Evolutionary conservation across 2,329 filamentous ascomycete genomes (phyloP).

Genomic region (Chaetoscypha palmicola): DNA sequence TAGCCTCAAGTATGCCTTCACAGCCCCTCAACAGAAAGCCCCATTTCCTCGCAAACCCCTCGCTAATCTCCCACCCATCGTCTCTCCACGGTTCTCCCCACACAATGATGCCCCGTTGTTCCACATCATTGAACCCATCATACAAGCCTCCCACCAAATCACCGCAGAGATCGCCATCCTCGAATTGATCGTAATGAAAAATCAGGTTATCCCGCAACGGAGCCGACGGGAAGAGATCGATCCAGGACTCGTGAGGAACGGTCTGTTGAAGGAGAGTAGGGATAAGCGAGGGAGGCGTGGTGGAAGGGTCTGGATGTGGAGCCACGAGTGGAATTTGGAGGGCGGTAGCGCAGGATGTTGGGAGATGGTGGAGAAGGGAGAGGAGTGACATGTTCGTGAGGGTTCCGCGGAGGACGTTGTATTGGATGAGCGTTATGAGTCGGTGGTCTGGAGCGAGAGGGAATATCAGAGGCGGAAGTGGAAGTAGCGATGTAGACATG

Average conservation of each 20-base stretch:
- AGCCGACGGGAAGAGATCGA: conserved; percentile 11
- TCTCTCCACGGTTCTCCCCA: conserved; percentile 42
- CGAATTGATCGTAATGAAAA: conserved; percentile 2
- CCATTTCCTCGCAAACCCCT: conserved; percentile 40
- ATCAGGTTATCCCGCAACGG: conserved; percentile 15
- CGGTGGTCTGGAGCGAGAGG: conserved; percentile 12
- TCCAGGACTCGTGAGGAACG: conserved; percentile 10
- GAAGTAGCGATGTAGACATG: background rate
- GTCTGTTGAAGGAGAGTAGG: conserved; percentile 14
- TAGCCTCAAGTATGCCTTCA: conserved; percentile 31
- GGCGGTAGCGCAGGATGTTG: conserved; percentile 5
- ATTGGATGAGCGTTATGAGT: conserved; percentile 12
- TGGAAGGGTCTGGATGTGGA: conserved; percentile 1
- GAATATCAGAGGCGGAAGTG: conserved; percentile 5
- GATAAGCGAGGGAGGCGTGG: conserved; percentile 6
- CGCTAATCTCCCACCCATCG: conserved; percentile 40
- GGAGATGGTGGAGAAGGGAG: conserved; percentile 3
- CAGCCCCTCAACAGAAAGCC: conserved; percentile 34
- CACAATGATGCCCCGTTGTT: conserved; percentile 10
- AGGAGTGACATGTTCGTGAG: conserved; percentile 15
- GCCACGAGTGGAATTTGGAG: conserved; percentile 1
- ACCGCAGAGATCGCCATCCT: conserved; percentile 10
- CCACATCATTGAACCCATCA: conserved; percentile 12
- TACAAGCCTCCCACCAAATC: conserved; percentile 11
- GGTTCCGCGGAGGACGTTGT: conserved; percentile 15